Evolutionary conservation across 805 yeast genomes (phyloP).

Genomic region (Nakazawaea ambrosiae): DNA sequence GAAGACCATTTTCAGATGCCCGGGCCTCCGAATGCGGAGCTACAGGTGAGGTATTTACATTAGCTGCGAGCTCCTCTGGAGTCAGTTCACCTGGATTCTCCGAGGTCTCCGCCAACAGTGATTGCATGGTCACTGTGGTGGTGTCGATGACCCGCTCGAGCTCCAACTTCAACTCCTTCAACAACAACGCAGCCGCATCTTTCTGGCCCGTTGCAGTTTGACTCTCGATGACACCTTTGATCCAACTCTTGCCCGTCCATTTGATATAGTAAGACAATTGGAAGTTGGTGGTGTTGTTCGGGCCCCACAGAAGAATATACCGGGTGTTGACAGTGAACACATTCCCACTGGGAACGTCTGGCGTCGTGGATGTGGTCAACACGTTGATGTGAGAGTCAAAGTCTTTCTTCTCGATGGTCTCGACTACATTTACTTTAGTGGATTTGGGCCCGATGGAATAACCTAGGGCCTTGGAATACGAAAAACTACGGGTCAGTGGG

Average conservation of each 20-base stretch:
- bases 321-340: conserved; percentile 72
- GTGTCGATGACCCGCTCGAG: not conserved
- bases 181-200: conserved; percentile 42
- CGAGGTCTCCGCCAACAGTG: not conserved
- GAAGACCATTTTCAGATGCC: conserved; percentile 14
- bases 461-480: conserved; percentile 68
- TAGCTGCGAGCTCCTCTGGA: conserved; percentile 1
- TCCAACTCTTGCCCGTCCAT: conserved; percentile 93
- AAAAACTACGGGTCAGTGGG: conserved; percentile 43
- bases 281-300: conserved; percentile 50
- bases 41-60: conserved; percentile 2
- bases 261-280: conserved; percentile 66
- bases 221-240: conserved; percentile 81
- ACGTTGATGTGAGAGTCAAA: conserved; percentile 50
- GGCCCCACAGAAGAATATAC: conserved; percentile 71
- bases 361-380: conserved; percentile 63
- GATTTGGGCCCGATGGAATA: conserved; percentile 91
- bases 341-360: conserved; percentile 92
- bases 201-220: conserved; percentile 79
- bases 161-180: conserved; percentile 16
- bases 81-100: not conserved
- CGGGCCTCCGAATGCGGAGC: conserved; percentile 13
- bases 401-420: conserved; percentile 51
- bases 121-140: not conserved
- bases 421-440: conserved; percentile 59